A percentile compares a stretch with the other conserved stretches of the same genome.
Conservation (phyloP, 2,329 filamentous ascomycete species). For the Diplodia seriata region DNA sequence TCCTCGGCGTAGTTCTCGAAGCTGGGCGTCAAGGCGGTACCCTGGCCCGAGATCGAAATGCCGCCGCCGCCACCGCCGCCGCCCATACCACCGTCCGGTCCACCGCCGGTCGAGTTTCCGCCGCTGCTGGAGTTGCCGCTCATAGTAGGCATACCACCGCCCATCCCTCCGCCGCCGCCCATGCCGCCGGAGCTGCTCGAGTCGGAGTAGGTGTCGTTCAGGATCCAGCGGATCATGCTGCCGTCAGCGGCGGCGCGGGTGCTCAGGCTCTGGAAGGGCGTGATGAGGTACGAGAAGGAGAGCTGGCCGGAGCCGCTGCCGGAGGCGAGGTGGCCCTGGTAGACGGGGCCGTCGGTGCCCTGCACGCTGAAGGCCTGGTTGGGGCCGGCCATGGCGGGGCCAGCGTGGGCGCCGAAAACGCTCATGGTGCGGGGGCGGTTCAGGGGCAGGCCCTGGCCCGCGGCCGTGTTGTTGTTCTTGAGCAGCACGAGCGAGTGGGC, state of each 20-base stretch:
- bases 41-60: slow-evolving; percentile 16
- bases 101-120: slow-evolving; percentile 7
- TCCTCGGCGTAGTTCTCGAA: slow-evolving; percentile 26
- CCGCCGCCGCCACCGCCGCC: slow-evolving; percentile 6
- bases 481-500: slow-evolving; percentile 56
- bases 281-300: slow-evolving; percentile 66
- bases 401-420: slow-evolving; percentile 59
- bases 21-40: slow-evolving; percentile 20
- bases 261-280: slow-evolving; percentile 52
- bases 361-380: slow-evolving; percentile 83
- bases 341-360: slow-evolving; percentile 60
- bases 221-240: slow-evolving; percentile 39
- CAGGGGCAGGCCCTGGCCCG: slow-evolving; percentile 67
- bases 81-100: background rate
- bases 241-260: slow-evolving; percentile 47
- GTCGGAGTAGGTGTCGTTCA: slow-evolving; percentile 28
- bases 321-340: slow-evolving; percentile 74
- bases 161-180: background rate
- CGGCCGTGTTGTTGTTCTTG: slow-evolving; percentile 68
- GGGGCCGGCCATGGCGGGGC: slow-evolving; percentile 33
- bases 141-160: background rate
- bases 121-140: background rate
- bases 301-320: slow-evolving; percentile 92
- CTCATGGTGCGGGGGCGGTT: slow-evolving; percentile 57
- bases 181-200: slow-evolving; percentile 13